A percentile compares a stretch with the other conserved stretches of the same genome.
Conservation (phyloP, 2,329 filamentous ascomycete genomes). For the Alternaria consortialis region DNA sequence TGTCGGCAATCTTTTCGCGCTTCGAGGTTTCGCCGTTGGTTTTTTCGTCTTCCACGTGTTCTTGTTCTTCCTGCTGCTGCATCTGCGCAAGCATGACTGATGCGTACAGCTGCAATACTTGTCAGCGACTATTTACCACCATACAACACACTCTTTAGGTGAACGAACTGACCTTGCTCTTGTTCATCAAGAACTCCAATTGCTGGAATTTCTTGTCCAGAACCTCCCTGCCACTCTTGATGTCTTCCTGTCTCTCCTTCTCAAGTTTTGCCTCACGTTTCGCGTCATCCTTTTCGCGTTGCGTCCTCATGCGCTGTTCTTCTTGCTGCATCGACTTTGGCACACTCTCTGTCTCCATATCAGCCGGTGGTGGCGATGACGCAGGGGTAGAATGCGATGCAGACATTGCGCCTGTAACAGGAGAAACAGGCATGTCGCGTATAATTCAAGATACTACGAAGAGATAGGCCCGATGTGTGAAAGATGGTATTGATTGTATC, state of each 20-base stretch:
- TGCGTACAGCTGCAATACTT: slow-evolving; percentile 53
- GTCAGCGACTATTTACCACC: slow-evolving; percentile 5
- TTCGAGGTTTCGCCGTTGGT: slow-evolving; percentile 56
- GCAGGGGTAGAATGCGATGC: slow-evolving; percentile 42
- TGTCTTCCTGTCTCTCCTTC: slow-evolving; percentile 57
- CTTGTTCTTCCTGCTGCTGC: slow-evolving; percentile 61
- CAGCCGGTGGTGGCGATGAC: slow-evolving; percentile 44
- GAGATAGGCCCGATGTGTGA: background rate
- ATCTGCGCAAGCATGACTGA: slow-evolving; percentile 63
- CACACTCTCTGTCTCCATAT: slow-evolving; percentile 41
- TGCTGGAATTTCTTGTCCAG: slow-evolving; percentile 62
- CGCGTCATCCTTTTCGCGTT: slow-evolving; percentile 55
- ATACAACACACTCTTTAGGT: no score
- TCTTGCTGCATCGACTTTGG: slow-evolving; percentile 56
- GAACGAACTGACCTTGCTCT: slow-evolving; percentile 54
- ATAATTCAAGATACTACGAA: background rate
- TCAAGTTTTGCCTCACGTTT: slow-evolving; percentile 56
- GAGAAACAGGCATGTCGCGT: slow-evolving; percentile 37
- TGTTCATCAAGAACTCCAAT: slow-evolving; percentile 61
- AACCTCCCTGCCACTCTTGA: slow-evolving; percentile 56
- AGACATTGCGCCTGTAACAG: slow-evolving; percentile 29
- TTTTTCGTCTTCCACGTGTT: slow-evolving; percentile 56
- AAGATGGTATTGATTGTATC: slow-evolving; percentile 3
- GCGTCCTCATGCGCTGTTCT: slow-evolving; percentile 56
- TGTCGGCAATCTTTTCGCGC: slow-evolving; percentile 58